Base-by-base conservation (phyloP, 2,329 filamentous ascomycete genomes). In the Parastagonospora nodorum region DNA sequence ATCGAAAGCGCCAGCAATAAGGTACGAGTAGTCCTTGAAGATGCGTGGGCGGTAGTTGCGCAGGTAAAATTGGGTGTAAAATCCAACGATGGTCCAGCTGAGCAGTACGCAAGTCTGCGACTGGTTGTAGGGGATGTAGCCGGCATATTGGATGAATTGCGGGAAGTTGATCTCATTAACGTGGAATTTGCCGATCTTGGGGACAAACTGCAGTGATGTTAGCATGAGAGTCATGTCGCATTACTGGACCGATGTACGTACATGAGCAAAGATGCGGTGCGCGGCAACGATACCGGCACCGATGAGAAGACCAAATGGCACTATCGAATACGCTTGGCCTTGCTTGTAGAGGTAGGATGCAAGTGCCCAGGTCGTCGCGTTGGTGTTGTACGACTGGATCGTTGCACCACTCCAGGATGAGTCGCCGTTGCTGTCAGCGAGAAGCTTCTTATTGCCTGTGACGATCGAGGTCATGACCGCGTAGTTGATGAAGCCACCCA, bases 1-100 rank as follows among this genome's bases (percentile, higher is more conserved):
- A 32, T 58, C 55, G 12, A 58, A 58, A 1, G 53, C 55, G 27
- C 55, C 53, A 39, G 53, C 45, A 11, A 58, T 53, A 2, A 58
- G 42, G 48, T 58, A 58, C 9, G 53, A 53, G 47, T 58, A 58
- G 45, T 58, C 48, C 42, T 48, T 58, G 52, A 58, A 58, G 46
- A 58, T 58, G 41, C 55, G 52, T 3, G 55, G 55, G 8, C 49
- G 52, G 46, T 58, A 55, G 42, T 55, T 58, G 41, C 55, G 52
- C 2, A 58, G 55, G 33, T 55, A 58, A 37, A 55, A 58, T 24
- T 58, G 55, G 4, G 49, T 53, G 49, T 50, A 58, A 33, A 58
- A 53, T 2, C 55, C 52, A 14, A 45, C 55, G 36, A 58, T 50
- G 4, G 35, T 53, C 55, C 52, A 58, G 52, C 55, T 58, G 30